Evolutionary conservation across 1,284 basidiomycete species (phyloP).

Genomic region (Malassezia furfur): DNA sequence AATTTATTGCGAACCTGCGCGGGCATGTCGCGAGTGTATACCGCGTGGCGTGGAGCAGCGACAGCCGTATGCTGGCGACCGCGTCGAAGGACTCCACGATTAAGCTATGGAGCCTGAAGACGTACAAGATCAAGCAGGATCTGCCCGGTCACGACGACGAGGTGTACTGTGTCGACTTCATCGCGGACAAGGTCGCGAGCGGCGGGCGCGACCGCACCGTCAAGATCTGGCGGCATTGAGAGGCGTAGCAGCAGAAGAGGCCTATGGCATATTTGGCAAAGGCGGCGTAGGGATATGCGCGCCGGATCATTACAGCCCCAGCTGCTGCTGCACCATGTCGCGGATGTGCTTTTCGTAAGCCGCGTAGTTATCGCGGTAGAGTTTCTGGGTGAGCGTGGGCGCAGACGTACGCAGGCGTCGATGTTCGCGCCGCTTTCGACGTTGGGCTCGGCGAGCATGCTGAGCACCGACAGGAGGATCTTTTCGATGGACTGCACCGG

Average conservation of each 20-base stretch:
- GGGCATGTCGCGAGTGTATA: constrained; percentile 94
- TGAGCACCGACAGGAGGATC: constrained; percentile 79
- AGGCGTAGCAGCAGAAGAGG: too few species aligned
- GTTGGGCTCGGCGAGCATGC: constrained; percentile 99
- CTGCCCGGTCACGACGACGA: constrained; percentile 94
- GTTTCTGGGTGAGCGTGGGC: constrained; percentile 25
- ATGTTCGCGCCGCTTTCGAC: constrained; percentile 96
- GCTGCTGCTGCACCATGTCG: constrained; percentile 37
- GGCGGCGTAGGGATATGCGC: too few species aligned
- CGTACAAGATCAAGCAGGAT: constrained; percentile 73
- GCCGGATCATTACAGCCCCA: constrained; percentile 27
- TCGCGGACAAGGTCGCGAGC: constrained; percentile 88
- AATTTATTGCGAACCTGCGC: constrained; percentile 62
- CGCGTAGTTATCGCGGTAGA: constrained; percentile 42
- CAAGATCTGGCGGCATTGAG: constrained; percentile 51
- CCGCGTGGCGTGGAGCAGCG: constrained; percentile 85
- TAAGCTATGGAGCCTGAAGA: constrained; percentile 44
- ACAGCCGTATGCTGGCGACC: constrained; percentile 79
- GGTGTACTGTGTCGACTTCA: constrained; percentile 74
- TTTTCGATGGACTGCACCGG: constrained; percentile 96
- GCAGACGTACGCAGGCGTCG: constrained; percentile 54
- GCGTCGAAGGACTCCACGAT: constrained; percentile 92
- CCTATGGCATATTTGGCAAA: too few species aligned
- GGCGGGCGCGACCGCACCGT: constrained; percentile 64
- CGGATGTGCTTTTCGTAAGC: constrained; percentile 44